Conservation (phyloP, 495 filamentous ascomycete genomes). For the Penicillium antarcticum region DNA sequence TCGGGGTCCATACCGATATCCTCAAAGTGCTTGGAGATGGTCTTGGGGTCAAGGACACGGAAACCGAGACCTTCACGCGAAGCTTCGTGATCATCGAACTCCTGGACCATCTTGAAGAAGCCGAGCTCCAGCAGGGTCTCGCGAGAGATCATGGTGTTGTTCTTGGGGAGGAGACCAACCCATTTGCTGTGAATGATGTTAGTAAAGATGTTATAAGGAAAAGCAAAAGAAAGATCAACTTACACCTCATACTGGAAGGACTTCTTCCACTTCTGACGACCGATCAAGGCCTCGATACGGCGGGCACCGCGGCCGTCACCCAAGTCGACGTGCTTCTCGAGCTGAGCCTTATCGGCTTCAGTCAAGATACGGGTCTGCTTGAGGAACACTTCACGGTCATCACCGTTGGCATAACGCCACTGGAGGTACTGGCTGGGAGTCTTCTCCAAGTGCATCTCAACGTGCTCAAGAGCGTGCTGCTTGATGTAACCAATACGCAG, state of each 20-base stretch:
- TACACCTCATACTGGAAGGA: slow-evolving; percentile 93
- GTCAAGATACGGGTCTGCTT: slow-evolving; percentile 95
- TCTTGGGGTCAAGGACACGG: slow-evolving; percentile 84
- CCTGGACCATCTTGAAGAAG: slow-evolving; percentile 90
- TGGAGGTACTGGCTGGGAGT: slow-evolving; percentile 98
- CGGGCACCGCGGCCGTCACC: slow-evolving; percentile 75
- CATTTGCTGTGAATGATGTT: slow-evolving; percentile 64
- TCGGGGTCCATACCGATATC: slow-evolving; percentile 95
- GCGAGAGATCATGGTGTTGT: slow-evolving; percentile 88
- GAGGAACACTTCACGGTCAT: slow-evolving; percentile 93
- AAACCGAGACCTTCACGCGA: slow-evolving; percentile 96
- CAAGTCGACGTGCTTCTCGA: slow-evolving; percentile 83
- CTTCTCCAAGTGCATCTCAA: slow-evolving; percentile 99
- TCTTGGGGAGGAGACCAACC: slow-evolving; percentile 80
- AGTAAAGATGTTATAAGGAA: background rate
- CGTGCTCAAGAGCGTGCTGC: slow-evolving; percentile 98
- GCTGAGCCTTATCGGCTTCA: slow-evolving; percentile 77
- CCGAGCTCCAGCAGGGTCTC: slow-evolving; percentile 84
- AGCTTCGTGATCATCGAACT: slow-evolving; percentile 98
- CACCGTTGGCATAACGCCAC: slow-evolving; percentile 96
- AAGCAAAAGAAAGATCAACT: slow-evolving; percentile 31
- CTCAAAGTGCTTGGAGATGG: slow-evolving; percentile 97
- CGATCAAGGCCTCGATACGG: slow-evolving; percentile 84
- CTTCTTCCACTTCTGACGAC: slow-evolving; percentile 99
- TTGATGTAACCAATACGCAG: slow-evolving; percentile 99